Evolutionary conservation across 2,329 filamentous ascomycete species (phyloP).

Genomic region (Neonectria ditissima): DNA sequence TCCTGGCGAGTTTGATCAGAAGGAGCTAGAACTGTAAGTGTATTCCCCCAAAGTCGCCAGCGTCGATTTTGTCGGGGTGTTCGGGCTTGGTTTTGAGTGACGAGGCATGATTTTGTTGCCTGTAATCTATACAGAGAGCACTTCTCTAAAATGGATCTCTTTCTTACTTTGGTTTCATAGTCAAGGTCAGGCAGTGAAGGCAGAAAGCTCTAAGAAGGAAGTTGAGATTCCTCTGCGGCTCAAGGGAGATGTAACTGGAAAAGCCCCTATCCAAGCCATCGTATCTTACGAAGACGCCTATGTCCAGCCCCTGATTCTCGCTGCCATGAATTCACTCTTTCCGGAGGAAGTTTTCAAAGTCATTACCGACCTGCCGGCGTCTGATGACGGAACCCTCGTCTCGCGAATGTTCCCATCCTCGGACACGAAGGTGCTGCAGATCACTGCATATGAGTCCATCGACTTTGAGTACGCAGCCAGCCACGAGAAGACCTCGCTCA

Average conservation of each 20-base stretch:
- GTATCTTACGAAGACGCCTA: conserved; percentile 90
- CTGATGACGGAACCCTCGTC: conserved; percentile 52
- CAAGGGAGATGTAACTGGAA: conserved; percentile 29
- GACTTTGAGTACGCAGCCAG: conserved; percentile 82
- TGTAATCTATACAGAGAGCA: conserved; percentile 46
- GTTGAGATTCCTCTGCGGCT: conserved; percentile 38
- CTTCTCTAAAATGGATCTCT: conserved; percentile 47
- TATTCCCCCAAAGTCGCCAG: conserved; percentile 40
- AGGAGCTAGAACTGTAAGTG: conserved; percentile 88
- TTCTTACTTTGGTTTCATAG: conserved; percentile 52
- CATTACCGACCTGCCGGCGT: conserved; percentile 58
- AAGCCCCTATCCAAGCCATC: conserved; percentile 67
- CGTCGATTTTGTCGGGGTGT: conserved; percentile 18
- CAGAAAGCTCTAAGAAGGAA: conserved; percentile 27
- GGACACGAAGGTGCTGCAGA: conserved; percentile 73
- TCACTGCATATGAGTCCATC: conserved; percentile 86
- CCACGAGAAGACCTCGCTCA: conserved; percentile 71
- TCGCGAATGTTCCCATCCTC: conserved; percentile 50
- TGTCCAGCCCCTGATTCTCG: conserved; percentile 85
- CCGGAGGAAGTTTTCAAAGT: conserved; percentile 66
- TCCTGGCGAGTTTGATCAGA: conserved; percentile 69
- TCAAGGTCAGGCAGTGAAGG: conserved; percentile 32
- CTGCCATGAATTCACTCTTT: conserved; percentile 74
- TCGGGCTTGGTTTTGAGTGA: conserved; percentile 33
- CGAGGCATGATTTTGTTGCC: conserved; percentile 40